Evolutionary conservation across 2,329 filamentous ascomycete genomes (phyloP).

Genomic region (Fusarium newnesense): DNA sequence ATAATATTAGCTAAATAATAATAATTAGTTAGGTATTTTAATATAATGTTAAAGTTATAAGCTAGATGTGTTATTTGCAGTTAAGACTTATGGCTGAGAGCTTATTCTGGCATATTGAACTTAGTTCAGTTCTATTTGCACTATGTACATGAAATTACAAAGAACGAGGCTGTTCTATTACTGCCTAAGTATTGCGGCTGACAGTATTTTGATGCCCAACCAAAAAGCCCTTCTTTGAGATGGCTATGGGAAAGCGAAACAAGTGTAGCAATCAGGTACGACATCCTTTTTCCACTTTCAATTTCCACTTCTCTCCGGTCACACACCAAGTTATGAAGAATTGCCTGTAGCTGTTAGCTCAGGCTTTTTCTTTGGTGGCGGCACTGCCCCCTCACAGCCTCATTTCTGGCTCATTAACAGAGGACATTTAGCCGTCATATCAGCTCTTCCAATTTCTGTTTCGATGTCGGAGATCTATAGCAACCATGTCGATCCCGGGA

Average conservation of each 20-base stretch:
- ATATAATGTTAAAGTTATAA: no score
- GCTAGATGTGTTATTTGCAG: no score
- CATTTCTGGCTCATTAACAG: no score
- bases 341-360: neutral
- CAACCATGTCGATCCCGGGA: rapidly evolving
- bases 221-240: neutral
- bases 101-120: no score
- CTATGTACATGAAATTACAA: neutral
- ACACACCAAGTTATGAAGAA: neutral
- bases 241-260: rapidly evolving
- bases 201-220: neutral
- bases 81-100: no score
- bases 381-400: neutral
- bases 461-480: rapidly evolving
- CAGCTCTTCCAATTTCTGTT: neutral
- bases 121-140: neutral
- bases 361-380: neutral
- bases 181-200: neutral
- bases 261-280: neutral
- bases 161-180: rapidly evolving
- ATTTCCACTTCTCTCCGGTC: neutral
- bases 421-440: rapidly evolving
- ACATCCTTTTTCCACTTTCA: neutral
- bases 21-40: no score
- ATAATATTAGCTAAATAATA: no score